Conservation (phyloP, 768 basidiomycete genomes). For the Sarcodon aspratus region DNA sequence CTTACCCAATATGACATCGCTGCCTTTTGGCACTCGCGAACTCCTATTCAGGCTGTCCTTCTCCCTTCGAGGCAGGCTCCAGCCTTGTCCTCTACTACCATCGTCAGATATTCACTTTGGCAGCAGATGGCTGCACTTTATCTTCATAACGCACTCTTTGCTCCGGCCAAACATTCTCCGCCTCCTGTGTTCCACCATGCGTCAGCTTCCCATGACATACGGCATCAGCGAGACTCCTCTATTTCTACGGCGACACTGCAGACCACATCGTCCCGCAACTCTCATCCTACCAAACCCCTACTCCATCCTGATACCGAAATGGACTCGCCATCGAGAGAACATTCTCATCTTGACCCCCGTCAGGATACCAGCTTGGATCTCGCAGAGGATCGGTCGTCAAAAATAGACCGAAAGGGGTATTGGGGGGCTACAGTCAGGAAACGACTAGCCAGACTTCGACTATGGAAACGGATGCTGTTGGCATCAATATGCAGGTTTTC, state of each 20-base stretch:
- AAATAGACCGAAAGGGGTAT: constrained; percentile 18
- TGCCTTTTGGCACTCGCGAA: no score
- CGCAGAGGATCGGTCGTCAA: constrained; percentile 18
- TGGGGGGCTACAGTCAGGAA: constrained; percentile 17
- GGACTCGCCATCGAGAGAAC: constrained; percentile 25
- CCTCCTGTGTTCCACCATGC: constrained; percentile 16
- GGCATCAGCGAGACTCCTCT: neutral
- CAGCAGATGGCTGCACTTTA: constrained; percentile 46
- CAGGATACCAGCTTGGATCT: constrained; percentile 19
- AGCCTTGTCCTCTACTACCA: no score
- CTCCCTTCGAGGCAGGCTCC: no score
- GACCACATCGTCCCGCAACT: constrained; percentile 15
- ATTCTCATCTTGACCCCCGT: constrained; percentile 31
- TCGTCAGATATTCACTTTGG: neutral
- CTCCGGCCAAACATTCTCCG: constrained; percentile 15
- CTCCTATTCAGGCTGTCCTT: no score
- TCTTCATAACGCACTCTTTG: constrained; percentile 43
- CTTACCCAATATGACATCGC: no score
- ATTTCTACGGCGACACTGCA: constrained; percentile 17
- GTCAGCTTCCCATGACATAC: neutral
- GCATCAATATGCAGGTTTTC: constrained; percentile 23
- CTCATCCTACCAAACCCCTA: constrained; percentile 20
- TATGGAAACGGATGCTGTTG: constrained; percentile 17
- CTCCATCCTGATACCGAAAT: constrained; percentile 20
- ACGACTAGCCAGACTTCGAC: constrained; percentile 22